Percentiles rank a stretch among this genome's conserved stretches.
These are phyloP conservation scores for Entomortierella chlamydospora DNA, from an alignment of 192 early-diverging fungal species.

Conservation along the genomic window DNA sequence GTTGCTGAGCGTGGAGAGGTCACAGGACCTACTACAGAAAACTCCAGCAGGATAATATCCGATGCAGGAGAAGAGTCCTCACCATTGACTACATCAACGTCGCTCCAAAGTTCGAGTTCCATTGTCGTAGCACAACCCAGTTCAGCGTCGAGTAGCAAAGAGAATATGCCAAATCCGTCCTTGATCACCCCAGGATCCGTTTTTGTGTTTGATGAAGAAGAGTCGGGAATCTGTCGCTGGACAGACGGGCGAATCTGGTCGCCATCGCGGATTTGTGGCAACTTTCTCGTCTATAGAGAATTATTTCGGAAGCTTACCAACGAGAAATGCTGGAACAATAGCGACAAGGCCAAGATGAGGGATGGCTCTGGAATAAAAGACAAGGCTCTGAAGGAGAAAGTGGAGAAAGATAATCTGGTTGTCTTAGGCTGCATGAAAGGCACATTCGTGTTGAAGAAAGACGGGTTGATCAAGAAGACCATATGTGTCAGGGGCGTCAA, in stretches of 20 bases:
- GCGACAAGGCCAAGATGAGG: slow-evolving; percentile 24
- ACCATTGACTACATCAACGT: background rate
- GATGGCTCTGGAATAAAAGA: slow-evolving; percentile 37
- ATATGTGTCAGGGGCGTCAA: slow-evolving; percentile 35
- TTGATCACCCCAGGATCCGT: slow-evolving; percentile 31
- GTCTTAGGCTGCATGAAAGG: slow-evolving; percentile 49
- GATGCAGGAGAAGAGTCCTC: background rate
- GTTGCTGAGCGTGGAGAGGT: slow-evolving; percentile 34
- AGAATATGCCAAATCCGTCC: slow-evolving; percentile 1
- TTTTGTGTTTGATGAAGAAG: slow-evolving; percentile 57
- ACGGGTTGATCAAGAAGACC: slow-evolving; percentile 55
- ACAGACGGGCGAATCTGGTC: slow-evolving; percentile 58
- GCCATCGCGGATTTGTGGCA: slow-evolving; percentile 49
- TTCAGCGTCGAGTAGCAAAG: background rate
- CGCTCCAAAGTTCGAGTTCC: background rate
- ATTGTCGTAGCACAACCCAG: background rate
- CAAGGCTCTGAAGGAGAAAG: slow-evolving; percentile 15
- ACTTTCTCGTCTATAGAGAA: slow-evolving; percentile 56
- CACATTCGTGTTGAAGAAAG: slow-evolving; percentile 53
- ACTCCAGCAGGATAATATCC: background rate
- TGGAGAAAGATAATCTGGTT: slow-evolving; percentile 40
- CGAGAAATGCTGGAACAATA: slow-evolving; percentile 25
- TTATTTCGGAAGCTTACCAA: slow-evolving; percentile 31
- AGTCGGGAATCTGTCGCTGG: slow-evolving; percentile 55
- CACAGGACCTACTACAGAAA: too few relatives aligned